phyloP scores from a whole-genome alignment of 495 filamentous ascomycete species.

The Pseudomonodictys pantanalensis region DNA sequence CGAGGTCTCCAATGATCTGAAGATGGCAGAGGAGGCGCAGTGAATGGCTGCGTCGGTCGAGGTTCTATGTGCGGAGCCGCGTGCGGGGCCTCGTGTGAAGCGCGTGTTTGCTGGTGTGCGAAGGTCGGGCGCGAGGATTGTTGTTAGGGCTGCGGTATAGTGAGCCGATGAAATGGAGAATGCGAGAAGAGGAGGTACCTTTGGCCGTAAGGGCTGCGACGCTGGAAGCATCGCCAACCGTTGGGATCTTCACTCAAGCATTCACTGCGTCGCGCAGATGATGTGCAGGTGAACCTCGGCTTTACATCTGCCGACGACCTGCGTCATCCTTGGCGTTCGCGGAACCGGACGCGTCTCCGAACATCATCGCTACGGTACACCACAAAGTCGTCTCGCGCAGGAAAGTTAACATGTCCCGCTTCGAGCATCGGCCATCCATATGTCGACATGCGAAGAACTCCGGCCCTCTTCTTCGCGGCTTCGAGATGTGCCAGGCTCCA shows the following conservation, averaged over 20 bases:
- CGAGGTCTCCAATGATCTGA: constrained; percentile 2
- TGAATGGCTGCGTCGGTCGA: neutral
- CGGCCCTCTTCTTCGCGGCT: constrained; percentile 19
- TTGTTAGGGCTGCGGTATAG: constrained; percentile 6
- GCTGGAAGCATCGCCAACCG: constrained; percentile 35
- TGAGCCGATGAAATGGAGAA: neutral
- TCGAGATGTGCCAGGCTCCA: constrained; percentile 10
- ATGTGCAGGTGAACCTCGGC: constrained; percentile 13
- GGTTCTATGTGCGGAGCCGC: neutral
- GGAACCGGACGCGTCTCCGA: constrained; percentile 13
- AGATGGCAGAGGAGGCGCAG: neutral
- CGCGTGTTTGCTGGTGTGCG: constrained; percentile 35
- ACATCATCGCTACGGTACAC: neutral
- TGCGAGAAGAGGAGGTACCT: constrained; percentile 12
- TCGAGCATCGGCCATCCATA: neutral
- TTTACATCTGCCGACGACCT: constrained; percentile 18
- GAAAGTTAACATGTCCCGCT: neutral
- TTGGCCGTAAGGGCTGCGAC: constrained; percentile 39
- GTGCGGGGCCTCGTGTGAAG: constrained; percentile 10
- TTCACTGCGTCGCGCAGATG: constrained; percentile 1
- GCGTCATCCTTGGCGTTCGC: neutral
- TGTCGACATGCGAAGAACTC: constrained; percentile 35
- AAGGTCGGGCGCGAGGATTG: constrained; percentile 14
- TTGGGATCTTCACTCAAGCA: constrained; percentile 14
- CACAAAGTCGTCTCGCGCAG: neutral